Evolutionary conservation across 345 rosid genomes (phyloP).

Genomic region (Crucihimalaya himalaica): DNA sequence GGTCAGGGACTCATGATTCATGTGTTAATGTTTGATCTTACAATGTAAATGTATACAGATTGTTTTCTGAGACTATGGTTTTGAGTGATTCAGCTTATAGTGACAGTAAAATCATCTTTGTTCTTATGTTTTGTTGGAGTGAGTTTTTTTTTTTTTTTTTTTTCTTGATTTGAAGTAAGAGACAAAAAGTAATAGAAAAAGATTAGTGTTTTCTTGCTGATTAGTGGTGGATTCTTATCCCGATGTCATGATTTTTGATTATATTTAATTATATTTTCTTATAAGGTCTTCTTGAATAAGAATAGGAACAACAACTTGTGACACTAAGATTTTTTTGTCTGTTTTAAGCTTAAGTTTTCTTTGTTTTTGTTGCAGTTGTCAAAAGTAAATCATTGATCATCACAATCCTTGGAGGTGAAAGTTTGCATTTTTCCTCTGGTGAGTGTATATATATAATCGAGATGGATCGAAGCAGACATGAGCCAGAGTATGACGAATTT

Average conservation of each 20-base stretch:
- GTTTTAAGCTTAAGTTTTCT: neutral
- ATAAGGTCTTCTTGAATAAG: conserved; percentile 1
- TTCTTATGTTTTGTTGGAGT: neutral
- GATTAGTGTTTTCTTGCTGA: conserved; percentile 8
- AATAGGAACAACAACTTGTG: conserved; percentile 14
- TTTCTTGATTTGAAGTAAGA: conserved; percentile 9
- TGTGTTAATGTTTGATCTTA: conserved; percentile 27
- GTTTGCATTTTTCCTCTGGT: neutral
- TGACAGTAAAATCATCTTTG: conserved; percentile 25
- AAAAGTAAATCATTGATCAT: conserved; percentile 3
- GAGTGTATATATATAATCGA: conserved; percentile 3
- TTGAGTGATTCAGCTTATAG: conserved; percentile 26
- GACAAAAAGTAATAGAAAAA: neutral
- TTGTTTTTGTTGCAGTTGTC: conserved; percentile 37
- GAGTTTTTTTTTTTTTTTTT: neutral
- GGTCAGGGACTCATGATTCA: neutral
- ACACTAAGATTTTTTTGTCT: conserved; percentile 21
- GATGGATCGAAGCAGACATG: conserved; percentile 64
- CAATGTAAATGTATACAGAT: neutral
- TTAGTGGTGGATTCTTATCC: conserved; percentile 22
- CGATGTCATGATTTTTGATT: neutral
- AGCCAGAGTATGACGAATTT: conserved; percentile 66
- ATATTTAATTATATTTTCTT: neutral
- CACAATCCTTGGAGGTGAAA: conserved; percentile 23
- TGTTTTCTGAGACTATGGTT: neutral